These are phyloP conservation scores for Diacronema lutheri DNA, from an alignment of 78 protist genomes.

Conservation along the genomic window DNA sequence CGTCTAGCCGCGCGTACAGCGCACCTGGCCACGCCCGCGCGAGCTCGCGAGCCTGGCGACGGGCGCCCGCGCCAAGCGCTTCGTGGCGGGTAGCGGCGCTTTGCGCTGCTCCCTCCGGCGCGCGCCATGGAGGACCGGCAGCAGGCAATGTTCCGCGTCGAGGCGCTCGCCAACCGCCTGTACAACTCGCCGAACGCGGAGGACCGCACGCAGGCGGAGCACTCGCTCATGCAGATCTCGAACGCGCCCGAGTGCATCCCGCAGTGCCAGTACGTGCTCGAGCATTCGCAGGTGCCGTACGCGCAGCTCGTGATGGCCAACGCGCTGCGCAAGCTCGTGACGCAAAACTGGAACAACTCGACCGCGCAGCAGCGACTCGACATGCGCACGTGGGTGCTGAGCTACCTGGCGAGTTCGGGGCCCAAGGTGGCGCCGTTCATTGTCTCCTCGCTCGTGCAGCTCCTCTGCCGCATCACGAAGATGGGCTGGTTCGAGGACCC, in stretches of 20 bases:
- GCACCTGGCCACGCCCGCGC: too few species aligned
- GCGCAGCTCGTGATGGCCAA: conserved; percentile 12
- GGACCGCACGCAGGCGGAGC: background rate
- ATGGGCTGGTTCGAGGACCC: conserved; percentile 3
- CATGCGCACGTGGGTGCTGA: background rate
- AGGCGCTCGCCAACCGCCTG: background rate
- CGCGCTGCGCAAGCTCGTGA: background rate
- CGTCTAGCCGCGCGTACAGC: too few species aligned
- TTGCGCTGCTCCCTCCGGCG: too few species aligned
- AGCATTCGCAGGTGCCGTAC: background rate
- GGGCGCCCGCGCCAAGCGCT: too few species aligned
- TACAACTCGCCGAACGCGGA: background rate
- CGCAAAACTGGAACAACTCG: background rate
- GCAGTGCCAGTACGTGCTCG: conserved; percentile 19
- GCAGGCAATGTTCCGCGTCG: too few species aligned
- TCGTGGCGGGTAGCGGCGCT: too few species aligned
- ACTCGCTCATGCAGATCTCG: background rate
- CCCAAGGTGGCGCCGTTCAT: background rate
- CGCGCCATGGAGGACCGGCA: too few species aligned
- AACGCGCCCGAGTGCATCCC: background rate
- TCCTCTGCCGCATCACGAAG: background rate
- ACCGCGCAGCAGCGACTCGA: background rate
- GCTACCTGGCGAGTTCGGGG: background rate
- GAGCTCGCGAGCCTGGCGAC: too few species aligned
- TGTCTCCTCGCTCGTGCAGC: background rate